Evolutionary conservation across 1,284 basidiomycete species (phyloP), one percentile per base, ranked within the genome.

Genomic region (Leccinum solheimii): DNA sequence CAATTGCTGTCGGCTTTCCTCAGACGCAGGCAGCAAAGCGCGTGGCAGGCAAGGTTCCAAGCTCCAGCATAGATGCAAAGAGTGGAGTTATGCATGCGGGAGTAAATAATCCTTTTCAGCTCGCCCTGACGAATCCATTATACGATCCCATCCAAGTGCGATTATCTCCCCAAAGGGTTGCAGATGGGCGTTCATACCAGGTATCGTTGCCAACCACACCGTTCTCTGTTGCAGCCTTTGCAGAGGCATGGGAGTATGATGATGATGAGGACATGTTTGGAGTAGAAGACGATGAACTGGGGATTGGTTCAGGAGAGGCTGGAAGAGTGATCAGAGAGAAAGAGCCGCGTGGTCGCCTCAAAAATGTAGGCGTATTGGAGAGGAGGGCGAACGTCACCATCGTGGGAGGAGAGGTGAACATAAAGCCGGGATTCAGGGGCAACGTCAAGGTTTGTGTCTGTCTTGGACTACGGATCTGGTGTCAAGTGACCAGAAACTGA

Each of bases 201-300:
- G 81, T 96, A 5, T 87, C 88, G 19, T 78, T 97, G 2, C 91
- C 92, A 0, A 86, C 86, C 8, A 78, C 85, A 0, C 79, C 88
- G 11, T 95, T 97, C 72, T 83, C 90, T 1, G 86, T 97, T 45
- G 88, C 90, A 14, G 90, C 95, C 1, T 94, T 91, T 69, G 94
- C 94, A 32, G 95, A 97, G 72, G 93, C 92, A 45, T 97, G 94
- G 95, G 95, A 96, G 74, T 97, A 95, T 66, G 95, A 97, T 55
- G 92, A 95, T 58, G 92, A 94, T 55, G 93, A 94, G 64, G 91
- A 91, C 45, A 91, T 92, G 83, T 89, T 90, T 67, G 84, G 80
- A 34, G 78, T 86, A 7, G 90, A 91, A 49, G 90, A 91, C 30
- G 91, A 90, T 36, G 84, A 87, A 53, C 79, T 78, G 64, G 79